phyloP scores from a whole-genome alignment of 306 rosid species.

The Acacia confusa region DNA sequence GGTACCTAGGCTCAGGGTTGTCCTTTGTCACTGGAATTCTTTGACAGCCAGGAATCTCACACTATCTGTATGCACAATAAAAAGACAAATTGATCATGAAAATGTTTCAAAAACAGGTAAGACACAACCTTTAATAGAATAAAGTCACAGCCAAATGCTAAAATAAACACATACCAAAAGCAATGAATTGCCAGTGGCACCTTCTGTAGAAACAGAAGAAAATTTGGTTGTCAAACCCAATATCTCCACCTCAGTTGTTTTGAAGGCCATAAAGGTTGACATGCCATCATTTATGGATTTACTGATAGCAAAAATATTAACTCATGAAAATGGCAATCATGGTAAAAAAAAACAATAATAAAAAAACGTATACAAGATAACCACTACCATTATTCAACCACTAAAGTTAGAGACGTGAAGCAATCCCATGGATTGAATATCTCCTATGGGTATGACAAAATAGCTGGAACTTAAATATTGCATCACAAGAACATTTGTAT shows the following conservation, averaged over 20 bases:
- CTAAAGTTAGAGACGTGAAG: background rate
- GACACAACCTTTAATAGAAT: too few relatives aligned
- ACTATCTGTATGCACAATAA: slow-evolving; percentile 90
- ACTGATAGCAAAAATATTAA: slow-evolving; percentile 3
- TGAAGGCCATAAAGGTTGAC: slow-evolving; percentile 92
- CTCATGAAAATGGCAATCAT: too few relatives aligned
- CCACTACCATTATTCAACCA: background rate
- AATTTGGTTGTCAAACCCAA: slow-evolving; percentile 79
- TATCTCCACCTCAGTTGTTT: slow-evolving; percentile 66
- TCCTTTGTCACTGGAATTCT: slow-evolving; percentile 86
- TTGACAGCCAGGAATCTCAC: slow-evolving; percentile 89
- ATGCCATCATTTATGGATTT: slow-evolving; percentile 73
- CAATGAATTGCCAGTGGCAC: slow-evolving; percentile 83
- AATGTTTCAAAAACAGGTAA: too few relatives aligned
- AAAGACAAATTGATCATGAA: too few relatives aligned
- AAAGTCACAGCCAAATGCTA: too few relatives aligned
- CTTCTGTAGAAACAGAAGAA: slow-evolving; percentile 66
- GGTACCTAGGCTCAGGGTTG: slow-evolving; percentile 76
- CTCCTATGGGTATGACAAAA: background rate
- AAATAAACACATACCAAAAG: slow-evolving; percentile 69
- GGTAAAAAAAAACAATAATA: background rate
- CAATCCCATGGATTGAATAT: background rate
- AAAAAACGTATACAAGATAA: background rate
- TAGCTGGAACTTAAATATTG: background rate
- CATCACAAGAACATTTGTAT: background rate